A percentile compares a stretch with the other conserved stretches of the same genome.
phyloP scores from a whole-genome alignment of 805 yeast genomes.

The Candida berthetii region DNA sequence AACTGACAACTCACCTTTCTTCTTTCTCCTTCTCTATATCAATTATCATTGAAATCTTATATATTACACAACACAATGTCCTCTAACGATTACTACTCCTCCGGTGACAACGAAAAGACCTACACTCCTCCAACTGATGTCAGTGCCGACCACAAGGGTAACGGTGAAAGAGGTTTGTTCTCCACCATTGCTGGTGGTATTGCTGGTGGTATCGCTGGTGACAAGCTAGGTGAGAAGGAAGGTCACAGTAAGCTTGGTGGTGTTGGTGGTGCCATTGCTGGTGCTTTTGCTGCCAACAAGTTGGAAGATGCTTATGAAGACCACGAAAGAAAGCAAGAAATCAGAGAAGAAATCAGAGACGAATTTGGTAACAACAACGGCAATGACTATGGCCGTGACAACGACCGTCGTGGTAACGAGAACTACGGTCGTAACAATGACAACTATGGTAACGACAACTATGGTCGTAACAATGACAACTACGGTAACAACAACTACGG shows the following conservation, averaged over 20 bases:
- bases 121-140: constrained; percentile 14
- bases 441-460: constrained; percentile 3
- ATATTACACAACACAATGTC: constrained; percentile 31
- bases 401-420: neutral
- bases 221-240: constrained; percentile 28
- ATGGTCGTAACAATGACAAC: constrained; percentile 1
- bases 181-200: constrained; percentile 44
- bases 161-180: constrained; percentile 34
- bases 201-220: constrained; percentile 49
- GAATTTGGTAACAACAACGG: neutral
- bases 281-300: constrained; percentile 46
- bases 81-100: constrained; percentile 49
- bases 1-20: no score
- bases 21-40: neutral
- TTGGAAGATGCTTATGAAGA: constrained; percentile 29
- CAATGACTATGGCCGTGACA: no score
- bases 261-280: constrained; percentile 44
- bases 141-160: constrained; percentile 5
- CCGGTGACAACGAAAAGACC: constrained; percentile 34
- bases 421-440: constrained; percentile 1
- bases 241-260: constrained; percentile 31
- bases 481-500: constrained; percentile 12
- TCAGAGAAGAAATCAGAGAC: neutral
- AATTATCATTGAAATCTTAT: neutral
- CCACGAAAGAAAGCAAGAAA: constrained; percentile 6